Base-by-base conservation (phyloP, 148 eudicot species). In the Suaeda aralocaspica region DNA sequence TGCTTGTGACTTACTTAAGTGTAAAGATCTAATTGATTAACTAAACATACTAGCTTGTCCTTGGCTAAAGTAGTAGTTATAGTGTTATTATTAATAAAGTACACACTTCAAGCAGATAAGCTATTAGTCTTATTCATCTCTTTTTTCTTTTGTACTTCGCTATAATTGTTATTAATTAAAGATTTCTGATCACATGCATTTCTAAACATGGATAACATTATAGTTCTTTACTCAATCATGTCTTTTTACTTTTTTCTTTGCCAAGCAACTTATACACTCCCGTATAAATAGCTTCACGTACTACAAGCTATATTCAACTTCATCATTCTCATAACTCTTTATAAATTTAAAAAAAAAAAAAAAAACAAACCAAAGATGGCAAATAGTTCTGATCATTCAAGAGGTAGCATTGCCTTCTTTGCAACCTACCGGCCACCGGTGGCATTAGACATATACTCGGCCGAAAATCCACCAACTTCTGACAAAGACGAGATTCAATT, bases 391-490 rank as follows among this genome's bases (percentile, higher is more conserved):
- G 24, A 16, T 13, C 30, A 69, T 4, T 22, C 16, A 13, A 70
- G 74, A 46, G 79, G 79, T 11, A 63, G 65, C 33, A 70, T 76
- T 15, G 74, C 69, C 24, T 76, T 76, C 44, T 76, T 70, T 8
- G 44, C 79, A 44, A 63, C 74, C 14, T 76, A 76, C 41, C 24
- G 79, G 14, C 79, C 79, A 31, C 79, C 79, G 2, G 74, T 76
- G 2, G 11, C 79, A 3, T 16, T 76, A 13, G 74, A 70, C 64
- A 63, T 76, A 31, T 64, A 70, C 65, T 42, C 78, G 0, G 29
- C 69, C 36, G 53, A 68, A 10, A 3, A 10, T 21, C 19, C 15
- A 9, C 69, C 68, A 0, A 22, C 14, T 2, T 42, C 55, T 1
- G 18, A 19, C 2, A 2, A 33, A 14, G 65, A 55, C 3, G 73